Percentiles rank a stretch among this genome's conserved stretches.
Conservation (phyloP, 257 asterid genomes). For the Craterostigma plantagineum region DNA sequence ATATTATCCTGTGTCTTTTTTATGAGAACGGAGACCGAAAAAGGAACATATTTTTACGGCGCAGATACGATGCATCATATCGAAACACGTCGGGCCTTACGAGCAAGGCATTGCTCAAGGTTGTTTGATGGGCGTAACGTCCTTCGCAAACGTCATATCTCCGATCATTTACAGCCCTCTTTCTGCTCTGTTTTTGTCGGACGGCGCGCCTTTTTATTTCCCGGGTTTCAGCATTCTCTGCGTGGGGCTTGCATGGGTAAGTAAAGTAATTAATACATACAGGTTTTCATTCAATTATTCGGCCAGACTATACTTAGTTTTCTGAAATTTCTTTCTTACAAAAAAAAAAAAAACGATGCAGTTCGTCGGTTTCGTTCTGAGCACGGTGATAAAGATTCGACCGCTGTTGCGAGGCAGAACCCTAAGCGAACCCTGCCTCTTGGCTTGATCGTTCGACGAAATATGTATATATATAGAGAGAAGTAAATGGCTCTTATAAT, state of each 20-base stretch:
- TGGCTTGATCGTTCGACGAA: constrained; percentile 10
- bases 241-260: no score
- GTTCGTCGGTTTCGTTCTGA: constrained; percentile 18
- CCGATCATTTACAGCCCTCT: constrained; percentile 62
- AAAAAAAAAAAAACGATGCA: no score
- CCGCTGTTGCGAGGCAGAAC: constrained; percentile 11
- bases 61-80: constrained; percentile 65
- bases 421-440: constrained; percentile 11
- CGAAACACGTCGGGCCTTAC: constrained; percentile 62
- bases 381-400: constrained; percentile 17
- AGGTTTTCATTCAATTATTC: no score
- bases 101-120: constrained; percentile 83
- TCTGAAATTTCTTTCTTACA: no score
- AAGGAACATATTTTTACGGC: constrained; percentile 17
- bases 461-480: no score
- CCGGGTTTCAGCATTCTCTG: no score
- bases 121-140: constrained; percentile 44
- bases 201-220: no score
- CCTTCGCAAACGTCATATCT: constrained; percentile 45
- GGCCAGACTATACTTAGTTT: no score
- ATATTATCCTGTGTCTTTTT: background rate
- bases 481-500: no score
- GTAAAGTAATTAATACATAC: no score
- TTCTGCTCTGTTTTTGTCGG: constrained; percentile 14
- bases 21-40: constrained; percentile 10